phyloP scores from a whole-genome alignment of 2,329 filamentous ascomycete genomes.

The Trichoderma breve region DNA sequence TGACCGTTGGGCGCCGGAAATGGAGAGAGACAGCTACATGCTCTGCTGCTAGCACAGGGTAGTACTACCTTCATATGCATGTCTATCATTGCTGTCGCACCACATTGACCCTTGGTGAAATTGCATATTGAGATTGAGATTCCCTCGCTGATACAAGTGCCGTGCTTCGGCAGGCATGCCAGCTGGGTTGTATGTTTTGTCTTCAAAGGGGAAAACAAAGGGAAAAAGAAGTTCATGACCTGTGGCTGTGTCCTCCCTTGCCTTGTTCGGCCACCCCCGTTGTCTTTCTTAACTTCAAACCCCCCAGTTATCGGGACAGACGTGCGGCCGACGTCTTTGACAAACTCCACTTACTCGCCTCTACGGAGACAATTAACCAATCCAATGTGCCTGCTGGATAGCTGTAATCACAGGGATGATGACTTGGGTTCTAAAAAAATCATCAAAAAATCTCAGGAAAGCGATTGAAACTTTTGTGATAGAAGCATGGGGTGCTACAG shows the following conservation, averaged over 20 bases:
- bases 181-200: background rate
- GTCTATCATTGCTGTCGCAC: conserved; percentile 13
- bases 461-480: conserved; percentile 6
- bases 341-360: conserved; percentile 7
- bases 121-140: background rate
- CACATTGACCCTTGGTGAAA: conserved; percentile 2
- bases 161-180: background rate
- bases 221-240: conserved; percentile 5
- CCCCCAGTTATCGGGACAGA: conserved; percentile 11
- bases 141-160: background rate
- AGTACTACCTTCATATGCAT: background rate
- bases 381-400: background rate
- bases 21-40: background rate
- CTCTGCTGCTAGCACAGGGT: background rate
- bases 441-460: background rate
- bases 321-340: conserved; percentile 15
- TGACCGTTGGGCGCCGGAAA: background rate
- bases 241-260: conserved; percentile 5
- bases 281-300: background rate
- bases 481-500: conserved; percentile 6
- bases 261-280: background rate
- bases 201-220: background rate
- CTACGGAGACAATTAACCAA: conserved; percentile 18
- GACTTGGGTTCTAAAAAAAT: background rate
- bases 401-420: conserved; percentile 5